A percentile compares a stretch with the other conserved stretches of the same genome.
These are phyloP conservation scores for Chlamydomonas sp. DNA, from an alignment of 139 green algal genomes.

Conservation along the genomic window DNA sequence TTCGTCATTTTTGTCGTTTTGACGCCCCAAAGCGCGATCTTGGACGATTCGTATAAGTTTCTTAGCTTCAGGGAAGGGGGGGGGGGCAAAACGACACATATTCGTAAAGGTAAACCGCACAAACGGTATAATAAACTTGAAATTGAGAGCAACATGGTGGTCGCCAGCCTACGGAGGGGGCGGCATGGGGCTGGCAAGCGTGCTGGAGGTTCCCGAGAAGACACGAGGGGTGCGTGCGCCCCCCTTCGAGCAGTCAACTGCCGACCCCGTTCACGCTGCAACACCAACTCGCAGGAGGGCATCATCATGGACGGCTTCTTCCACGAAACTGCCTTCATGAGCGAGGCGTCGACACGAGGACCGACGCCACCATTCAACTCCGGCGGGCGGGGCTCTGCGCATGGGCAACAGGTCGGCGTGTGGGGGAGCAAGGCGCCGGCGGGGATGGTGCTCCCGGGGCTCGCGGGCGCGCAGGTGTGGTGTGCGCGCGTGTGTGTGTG, in stretches of 20 bases:
- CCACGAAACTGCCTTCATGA: neutral
- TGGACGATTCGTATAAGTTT: neutral
- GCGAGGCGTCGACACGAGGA: neutral
- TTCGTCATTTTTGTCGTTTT: too few relatives aligned
- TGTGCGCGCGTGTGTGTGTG: too few relatives aligned
- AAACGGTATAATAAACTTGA: too few relatives aligned
- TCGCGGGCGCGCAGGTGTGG: neutral
- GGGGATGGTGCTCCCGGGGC: neutral
- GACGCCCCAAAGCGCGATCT: too few relatives aligned
- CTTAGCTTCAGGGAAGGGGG: too few relatives aligned
- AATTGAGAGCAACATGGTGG: slow-evolving; percentile 21
- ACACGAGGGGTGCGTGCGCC: too few relatives aligned
- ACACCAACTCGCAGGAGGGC: slow-evolving; percentile 22
- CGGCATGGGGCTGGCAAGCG: slow-evolving; percentile 30
- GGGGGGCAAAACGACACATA: neutral
- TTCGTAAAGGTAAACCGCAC: too few relatives aligned
- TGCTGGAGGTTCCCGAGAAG: slow-evolving; percentile 24
- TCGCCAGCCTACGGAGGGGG: slow-evolving; percentile 47
- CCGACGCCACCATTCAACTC: neutral
- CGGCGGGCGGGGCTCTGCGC: neutral
- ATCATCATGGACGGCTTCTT: slow-evolving; percentile 45
- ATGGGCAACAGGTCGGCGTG: neutral
- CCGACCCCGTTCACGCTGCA: too few relatives aligned
- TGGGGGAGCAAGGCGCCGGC: neutral
- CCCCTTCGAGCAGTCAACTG: too few relatives aligned